A percentile compares a stretch with the other conserved stretches of the same genome.
Evolutionary conservation across 495 filamentous ascomycete species (phyloP).

Genomic region (Rostrohypoxylon terebratum): DNA sequence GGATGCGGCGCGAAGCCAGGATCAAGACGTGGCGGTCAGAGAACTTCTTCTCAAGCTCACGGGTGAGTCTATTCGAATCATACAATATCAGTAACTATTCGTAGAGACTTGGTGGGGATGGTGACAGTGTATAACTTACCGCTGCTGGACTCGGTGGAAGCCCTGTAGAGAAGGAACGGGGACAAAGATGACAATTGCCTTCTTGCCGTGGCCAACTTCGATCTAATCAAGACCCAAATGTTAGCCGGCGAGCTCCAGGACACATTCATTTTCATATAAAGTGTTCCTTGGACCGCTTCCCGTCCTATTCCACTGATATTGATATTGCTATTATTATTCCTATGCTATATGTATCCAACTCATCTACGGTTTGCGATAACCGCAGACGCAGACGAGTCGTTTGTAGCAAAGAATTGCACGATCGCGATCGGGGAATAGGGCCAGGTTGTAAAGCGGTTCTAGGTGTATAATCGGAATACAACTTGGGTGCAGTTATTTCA

Average conservation of each 20-base stretch:
- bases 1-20: constrained; percentile 97
- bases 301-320: constrained; percentile 70
- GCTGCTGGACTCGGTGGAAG: constrained; percentile 99
- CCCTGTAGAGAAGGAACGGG: constrained; percentile 93
- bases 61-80: constrained; percentile 79
- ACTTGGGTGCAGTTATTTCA: constrained; percentile 61
- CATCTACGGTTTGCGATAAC: constrained; percentile 25
- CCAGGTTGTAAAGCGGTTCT: constrained; percentile 45
- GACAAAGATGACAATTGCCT: constrained; percentile 99
- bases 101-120: not conserved
- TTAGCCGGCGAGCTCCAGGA: constrained; percentile 74
- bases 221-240: constrained; percentile 81
- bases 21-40: constrained; percentile 99
- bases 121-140: constrained; percentile 69
- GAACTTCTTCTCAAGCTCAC: constrained; percentile 99
- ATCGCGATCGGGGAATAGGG: constrained; percentile 56
- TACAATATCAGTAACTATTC: constrained; percentile 39
- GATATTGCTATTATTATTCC: constrained; percentile 50
- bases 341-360: constrained; percentile 36
- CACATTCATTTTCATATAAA: constrained; percentile 40
- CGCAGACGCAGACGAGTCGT: constrained; percentile 40
- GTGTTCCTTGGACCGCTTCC: constrained; percentile 73
- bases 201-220: constrained; percentile 99
- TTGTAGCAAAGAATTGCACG: constrained; percentile 22
- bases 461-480: constrained; percentile 29